These are phyloP conservation scores for Ceratocystis eucalypticola DNA, from an alignment of 2,329 filamentous ascomycete genomes.

Conservation along the genomic window DNA sequence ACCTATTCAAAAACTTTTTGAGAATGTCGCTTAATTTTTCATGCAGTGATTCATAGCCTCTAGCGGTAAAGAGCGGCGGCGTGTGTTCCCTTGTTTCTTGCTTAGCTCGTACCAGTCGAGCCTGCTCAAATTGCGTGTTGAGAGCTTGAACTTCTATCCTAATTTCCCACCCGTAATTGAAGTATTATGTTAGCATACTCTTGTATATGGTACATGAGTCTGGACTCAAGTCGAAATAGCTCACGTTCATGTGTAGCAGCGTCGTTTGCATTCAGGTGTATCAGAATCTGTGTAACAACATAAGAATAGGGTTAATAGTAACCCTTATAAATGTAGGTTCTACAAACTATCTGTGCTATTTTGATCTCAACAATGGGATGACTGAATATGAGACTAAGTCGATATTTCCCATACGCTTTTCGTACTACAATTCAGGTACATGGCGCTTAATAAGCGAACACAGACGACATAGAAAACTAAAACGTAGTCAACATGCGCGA, in stretches of 20 bases:
- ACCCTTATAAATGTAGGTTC: not conserved
- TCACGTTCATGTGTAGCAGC: not conserved
- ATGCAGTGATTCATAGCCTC: not conserved
- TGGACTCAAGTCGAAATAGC: not conserved
- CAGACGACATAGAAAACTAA: too few relatives aligned
- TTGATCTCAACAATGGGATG: too few relatives aligned
- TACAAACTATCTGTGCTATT: too few relatives aligned
- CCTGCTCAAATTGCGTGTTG: not conserved
- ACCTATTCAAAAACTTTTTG: constrained; percentile 74
- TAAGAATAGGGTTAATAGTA: not conserved
- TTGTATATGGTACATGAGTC: not conserved
- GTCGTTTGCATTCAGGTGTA: not conserved
- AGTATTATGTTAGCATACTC: not conserved
- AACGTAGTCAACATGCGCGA: too few relatives aligned
- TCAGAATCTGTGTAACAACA: not conserved
- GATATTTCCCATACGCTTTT: too few relatives aligned
- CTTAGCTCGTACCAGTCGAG: constrained; percentile 15
- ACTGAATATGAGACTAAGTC: too few relatives aligned
- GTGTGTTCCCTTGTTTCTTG: not conserved
- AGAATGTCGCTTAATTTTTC: constrained; percentile 44
- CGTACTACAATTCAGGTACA: too few relatives aligned
- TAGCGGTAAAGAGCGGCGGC: not conserved
- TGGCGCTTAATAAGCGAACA: too few relatives aligned
- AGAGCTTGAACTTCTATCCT: not conserved
- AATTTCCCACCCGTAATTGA: not conserved